Conservation (phyloP, 208 protist genomes). For the Leptomonas seymouri region DNA sequence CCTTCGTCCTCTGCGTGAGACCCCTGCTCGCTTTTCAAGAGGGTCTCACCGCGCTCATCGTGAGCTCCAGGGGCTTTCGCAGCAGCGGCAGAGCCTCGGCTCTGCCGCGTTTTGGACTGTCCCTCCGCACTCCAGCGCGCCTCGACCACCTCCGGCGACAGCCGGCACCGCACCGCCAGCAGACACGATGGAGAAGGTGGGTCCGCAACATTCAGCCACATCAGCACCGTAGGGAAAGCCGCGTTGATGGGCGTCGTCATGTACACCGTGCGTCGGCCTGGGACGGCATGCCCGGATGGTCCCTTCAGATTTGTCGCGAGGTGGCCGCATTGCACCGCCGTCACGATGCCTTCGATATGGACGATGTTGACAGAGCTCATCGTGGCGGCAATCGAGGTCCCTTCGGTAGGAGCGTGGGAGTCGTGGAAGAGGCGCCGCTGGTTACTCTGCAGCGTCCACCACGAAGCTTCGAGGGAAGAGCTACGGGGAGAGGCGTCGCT, state of each 20-base stretch:
- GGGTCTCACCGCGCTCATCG: too few species aligned
- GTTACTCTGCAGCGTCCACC: slow-evolving; percentile 3
- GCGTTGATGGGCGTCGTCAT: background rate
- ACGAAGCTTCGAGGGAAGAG: background rate
- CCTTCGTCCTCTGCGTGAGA: background rate
- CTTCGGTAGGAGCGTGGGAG: slow-evolving; percentile 11
- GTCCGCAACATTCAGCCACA: slow-evolving; percentile 44
- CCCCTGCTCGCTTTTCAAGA: background rate
- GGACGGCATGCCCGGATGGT: background rate
- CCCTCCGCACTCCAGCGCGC: slow-evolving; percentile 8
- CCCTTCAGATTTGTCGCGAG: slow-evolving; percentile 17
- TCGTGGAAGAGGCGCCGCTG: slow-evolving; percentile 27
- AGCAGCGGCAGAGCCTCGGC: background rate
- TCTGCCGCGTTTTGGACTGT: background rate
- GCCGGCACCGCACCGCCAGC: slow-evolving; percentile 46
- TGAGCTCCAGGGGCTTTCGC: background rate
- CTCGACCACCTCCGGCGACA: slow-evolving; percentile 27
- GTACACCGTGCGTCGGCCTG: slow-evolving; percentile 16
- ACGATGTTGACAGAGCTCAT: slow-evolving; percentile 31
- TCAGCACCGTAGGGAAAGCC: slow-evolving; percentile 32
- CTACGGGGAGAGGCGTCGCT: background rate
- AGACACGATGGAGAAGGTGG: slow-evolving; percentile 11
- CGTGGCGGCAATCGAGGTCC: slow-evolving; percentile 4
- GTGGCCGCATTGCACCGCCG: slow-evolving; percentile 43
- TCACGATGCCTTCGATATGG: slow-evolving; percentile 59